A percentile compares a stretch with the other conserved stretches of the same genome.
Evolutionary conservation across 345 rosid species (phyloP).

Genomic region (Pseudoturritis turrita): DNA sequence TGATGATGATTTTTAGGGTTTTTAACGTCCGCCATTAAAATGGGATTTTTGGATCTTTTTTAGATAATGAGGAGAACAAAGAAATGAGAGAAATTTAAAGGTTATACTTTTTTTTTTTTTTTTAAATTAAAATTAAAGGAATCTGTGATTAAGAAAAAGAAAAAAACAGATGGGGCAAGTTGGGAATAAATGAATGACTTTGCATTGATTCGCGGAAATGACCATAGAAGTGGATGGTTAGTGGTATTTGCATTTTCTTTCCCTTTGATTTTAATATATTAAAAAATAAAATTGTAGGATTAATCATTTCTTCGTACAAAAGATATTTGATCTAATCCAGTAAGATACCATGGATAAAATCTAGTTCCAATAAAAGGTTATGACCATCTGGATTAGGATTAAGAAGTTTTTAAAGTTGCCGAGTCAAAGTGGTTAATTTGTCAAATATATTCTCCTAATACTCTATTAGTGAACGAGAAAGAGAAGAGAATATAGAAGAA

Average conservation of each 20-base stretch:
- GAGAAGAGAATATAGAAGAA: neutral
- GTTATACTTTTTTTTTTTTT: neutral
- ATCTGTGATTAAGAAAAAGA: conserved; percentile 19
- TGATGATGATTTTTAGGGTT: conserved; percentile 29
- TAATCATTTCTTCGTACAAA: neutral
- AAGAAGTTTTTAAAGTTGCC: neutral
- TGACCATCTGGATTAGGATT: conserved; percentile 22
- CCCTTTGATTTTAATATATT: neutral
- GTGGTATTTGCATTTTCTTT: conserved; percentile 22
- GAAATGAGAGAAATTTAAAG: conserved; percentile 22
- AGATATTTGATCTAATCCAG: conserved; percentile 6
- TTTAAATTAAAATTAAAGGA: neutral
- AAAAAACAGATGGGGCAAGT: conserved; percentile 26
- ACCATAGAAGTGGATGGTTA: conserved; percentile 37
- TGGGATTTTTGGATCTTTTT: neutral
- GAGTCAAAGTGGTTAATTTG: conserved; percentile 22
- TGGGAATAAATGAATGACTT: conserved; percentile 34
- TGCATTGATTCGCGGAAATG: conserved; percentile 40
- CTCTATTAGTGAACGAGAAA: neutral
- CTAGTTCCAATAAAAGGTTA: conserved; percentile 13
- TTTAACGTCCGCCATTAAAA: conserved; percentile 25
- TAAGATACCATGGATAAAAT: conserved; percentile 14
- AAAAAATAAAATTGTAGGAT: neutral
- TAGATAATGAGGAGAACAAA: neutral
- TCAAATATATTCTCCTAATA: conserved; percentile 8